These are phyloP conservation scores for Fraxinus dipetala DNA, from an alignment of 305 asterid genomes.

Conservation along the genomic window DNA sequence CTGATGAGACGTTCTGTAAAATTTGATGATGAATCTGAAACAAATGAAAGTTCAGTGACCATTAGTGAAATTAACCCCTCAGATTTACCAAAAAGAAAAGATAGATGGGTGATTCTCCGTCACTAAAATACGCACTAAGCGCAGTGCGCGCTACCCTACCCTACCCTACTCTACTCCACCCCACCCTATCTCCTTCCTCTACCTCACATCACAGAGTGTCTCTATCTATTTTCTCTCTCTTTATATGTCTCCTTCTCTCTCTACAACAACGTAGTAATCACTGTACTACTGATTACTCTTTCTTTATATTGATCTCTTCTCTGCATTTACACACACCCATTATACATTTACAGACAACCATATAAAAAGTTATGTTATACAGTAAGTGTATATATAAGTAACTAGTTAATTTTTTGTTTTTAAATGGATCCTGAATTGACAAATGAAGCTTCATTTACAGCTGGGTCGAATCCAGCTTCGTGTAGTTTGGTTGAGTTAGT, in stretches of 20 bases:
- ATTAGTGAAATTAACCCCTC: not conserved
- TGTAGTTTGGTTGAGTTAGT: conserved; percentile 71
- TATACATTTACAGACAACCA: not conserved
- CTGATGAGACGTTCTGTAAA: not conserved
- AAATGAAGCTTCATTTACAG: conserved; percentile 66
- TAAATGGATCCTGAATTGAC: conserved; percentile 81
- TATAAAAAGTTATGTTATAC: not conserved
- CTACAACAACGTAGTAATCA: not conserved
- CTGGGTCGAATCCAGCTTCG: conserved; percentile 68
- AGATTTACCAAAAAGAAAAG: not conserved
- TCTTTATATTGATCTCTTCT: not conserved
- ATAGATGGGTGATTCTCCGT: not conserved
- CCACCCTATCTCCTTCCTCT: conserved; percentile 28
- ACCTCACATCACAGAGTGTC: conserved; percentile 31
- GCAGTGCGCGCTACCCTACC: not conserved
- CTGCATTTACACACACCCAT: not conserved
- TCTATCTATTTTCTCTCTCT: conserved; percentile 27
- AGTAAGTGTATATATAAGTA: not conserved
- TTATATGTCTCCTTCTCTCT: not conserved
- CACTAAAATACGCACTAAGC: conserved; percentile 44
- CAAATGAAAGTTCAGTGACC: not conserved
- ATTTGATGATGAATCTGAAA: not conserved
- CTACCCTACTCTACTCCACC: not conserved
- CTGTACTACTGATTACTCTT: not conserved
- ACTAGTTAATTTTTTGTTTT: not conserved